Base-by-base conservation (phyloP, 495 filamentous ascomycete species). In the Hypomontagnella monticulosa region DNA sequence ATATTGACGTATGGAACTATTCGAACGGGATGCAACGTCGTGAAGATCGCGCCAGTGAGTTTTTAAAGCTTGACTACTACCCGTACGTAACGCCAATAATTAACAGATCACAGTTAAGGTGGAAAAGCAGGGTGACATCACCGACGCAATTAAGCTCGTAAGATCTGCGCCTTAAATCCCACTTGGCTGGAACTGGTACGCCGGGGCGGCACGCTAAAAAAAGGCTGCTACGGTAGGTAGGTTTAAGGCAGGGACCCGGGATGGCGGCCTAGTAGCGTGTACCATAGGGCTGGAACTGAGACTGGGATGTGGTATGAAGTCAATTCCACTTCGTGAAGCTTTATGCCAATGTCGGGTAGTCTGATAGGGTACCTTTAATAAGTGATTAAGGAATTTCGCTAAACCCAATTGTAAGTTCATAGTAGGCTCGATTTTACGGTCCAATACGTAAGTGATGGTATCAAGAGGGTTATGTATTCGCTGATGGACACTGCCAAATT, bases 181-280 rank as follows among this genome's bases (percentile, higher is more conserved):
- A 58, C 57, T 46, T 58, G 19, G 42, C 12, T 32, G 47, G 40
- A 23, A 40, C 57, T 62, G 64, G 62, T 62, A 58, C 57, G 52
- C 44, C 12, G 23, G 20, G 10, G 15, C 57, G 58, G 52, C 53
- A 50, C 20, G 20, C 15, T 48, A 47, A 19, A 50, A 50, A 6
- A 23, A 12, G 57, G 64, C 52, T 50, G 23, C 57, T 53, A 41
- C 43, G 12, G 18, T 30, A 57, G 63, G 57, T 67, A 34, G 32
- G 15, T 50, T 50, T 18, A 67, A 57, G 23, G 58, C 53, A 62
- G 49, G 57, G 63, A 47, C 23, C 64, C 18, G 54, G 42, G 40
- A 55, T 36, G 44, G 27, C 58, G 43, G 57, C 58, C 14, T 67
- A 41, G 54, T 67, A 67, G 58, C 58, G 64, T 36, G 40, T 58